These are phyloP conservation scores for Trypanosoma caninum DNA, from an alignment of 208 protist species.

Conservation along the genomic window DNA sequence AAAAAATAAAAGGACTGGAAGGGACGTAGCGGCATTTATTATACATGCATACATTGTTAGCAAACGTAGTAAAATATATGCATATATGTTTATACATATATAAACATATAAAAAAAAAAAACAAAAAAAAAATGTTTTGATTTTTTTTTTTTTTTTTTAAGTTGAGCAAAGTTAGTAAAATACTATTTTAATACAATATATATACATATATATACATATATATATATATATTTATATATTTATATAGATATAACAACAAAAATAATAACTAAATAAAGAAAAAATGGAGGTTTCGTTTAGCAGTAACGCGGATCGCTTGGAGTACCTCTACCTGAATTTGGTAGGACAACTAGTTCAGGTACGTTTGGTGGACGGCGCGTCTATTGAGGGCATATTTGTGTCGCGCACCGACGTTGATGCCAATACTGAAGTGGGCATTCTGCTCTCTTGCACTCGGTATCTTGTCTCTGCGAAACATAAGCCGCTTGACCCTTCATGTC, in stretches of 20 bases:
- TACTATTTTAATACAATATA: no score
- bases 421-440: conserved; percentile 47
- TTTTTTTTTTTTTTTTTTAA: conserved; percentile 6
- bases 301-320: conserved; percentile 73
- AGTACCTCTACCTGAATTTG: conserved; percentile 89
- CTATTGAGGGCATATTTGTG: conserved; percentile 84
- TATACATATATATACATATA: no score
- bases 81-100: no score
- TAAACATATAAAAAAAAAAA: background rate
- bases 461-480: conserved; percentile 47
- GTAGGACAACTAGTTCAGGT: conserved; percentile 81
- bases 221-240: background rate
- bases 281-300: conserved; percentile 41
- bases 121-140: background rate
- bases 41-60: conserved; percentile 16
- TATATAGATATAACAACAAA: conserved; percentile 1
- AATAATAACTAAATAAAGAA: background rate
- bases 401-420: conserved; percentile 69
- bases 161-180: no score
- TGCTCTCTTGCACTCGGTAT: conserved; percentile 63
- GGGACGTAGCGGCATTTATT: background rate
- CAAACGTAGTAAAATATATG: no score
- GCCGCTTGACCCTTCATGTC: conserved; percentile 37
- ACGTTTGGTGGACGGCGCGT: conserved; percentile 64
- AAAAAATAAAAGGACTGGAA: background rate